These are phyloP conservation scores for Aspergillus sp. DNA, from an alignment of 2,329 filamentous ascomycete species.

Conservation along the genomic window DNA sequence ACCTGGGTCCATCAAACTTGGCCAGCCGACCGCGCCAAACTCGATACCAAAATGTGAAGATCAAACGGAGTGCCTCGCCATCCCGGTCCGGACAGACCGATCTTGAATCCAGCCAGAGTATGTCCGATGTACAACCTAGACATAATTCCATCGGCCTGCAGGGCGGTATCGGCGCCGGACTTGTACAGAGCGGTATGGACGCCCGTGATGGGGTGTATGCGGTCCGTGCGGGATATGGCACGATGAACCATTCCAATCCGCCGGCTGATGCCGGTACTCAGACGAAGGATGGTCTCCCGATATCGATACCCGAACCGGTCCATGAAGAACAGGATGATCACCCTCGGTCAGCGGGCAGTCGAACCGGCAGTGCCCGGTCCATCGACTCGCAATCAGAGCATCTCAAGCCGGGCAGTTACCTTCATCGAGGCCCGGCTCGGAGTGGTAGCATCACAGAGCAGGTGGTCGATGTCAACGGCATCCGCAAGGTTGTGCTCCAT, in stretches of 20 bases:
- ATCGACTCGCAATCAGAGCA: slow-evolving; percentile 23
- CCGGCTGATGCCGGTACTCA: slow-evolving; percentile 23
- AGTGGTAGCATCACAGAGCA: slow-evolving; percentile 80
- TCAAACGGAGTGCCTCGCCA: slow-evolving; percentile 56
- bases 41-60: slow-evolving; percentile 64
- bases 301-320: slow-evolving; percentile 37
- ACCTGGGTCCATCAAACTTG: slow-evolving; percentile 65
- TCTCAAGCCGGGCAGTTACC: slow-evolving; percentile 31
- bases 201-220: slow-evolving; percentile 68
- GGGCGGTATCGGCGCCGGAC: slow-evolving; percentile 56
- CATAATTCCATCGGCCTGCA: slow-evolving; percentile 42
- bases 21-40: slow-evolving; percentile 62
- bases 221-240: slow-evolving; percentile 58
- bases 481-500: slow-evolving; percentile 75
- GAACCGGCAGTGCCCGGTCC: slow-evolving; percentile 26
- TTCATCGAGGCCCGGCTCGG: slow-evolving; percentile 56
- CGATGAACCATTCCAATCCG: slow-evolving; percentile 35
- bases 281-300: slow-evolving; percentile 27
- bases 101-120: slow-evolving; percentile 43
- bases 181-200: slow-evolving; percentile 56
- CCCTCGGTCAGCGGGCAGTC: slow-evolving; percentile 24
- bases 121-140: slow-evolving; percentile 38
- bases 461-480: slow-evolving; percentile 70
- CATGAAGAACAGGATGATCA: slow-evolving; percentile 33
- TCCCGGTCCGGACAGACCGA: slow-evolving; percentile 38